Conservation (phyloP, 169 alveolate species). For the Eimeria brunetti region DNA sequence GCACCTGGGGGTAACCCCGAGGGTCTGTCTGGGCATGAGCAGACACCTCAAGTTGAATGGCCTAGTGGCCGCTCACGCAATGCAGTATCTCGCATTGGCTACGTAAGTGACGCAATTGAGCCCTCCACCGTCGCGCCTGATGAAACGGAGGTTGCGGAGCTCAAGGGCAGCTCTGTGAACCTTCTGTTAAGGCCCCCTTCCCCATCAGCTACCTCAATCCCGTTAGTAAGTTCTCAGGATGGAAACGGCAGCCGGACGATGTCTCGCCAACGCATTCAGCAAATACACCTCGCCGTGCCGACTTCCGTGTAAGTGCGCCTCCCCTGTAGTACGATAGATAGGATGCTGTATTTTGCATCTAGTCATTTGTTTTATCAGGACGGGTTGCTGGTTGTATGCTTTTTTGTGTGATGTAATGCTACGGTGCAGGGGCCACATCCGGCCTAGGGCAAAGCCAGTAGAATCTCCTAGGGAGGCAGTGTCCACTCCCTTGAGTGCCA, state of each 20-base stretch:
- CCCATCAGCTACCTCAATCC: not conserved
- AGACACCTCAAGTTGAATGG: not conserved
- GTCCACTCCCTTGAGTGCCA: not conserved
- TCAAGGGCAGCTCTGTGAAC: not conserved
- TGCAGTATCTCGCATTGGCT: conserved; percentile 31
- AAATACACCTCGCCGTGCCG: conserved; percentile 25
- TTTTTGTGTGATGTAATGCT: not conserved
- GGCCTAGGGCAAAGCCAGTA: conserved; percentile 30
- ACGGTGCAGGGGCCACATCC: conserved; percentile 39
- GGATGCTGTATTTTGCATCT: not conserved
- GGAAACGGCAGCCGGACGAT: not conserved
- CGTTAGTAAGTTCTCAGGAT: not conserved
- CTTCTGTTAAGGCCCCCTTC: not conserved
- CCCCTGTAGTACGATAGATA: not conserved
- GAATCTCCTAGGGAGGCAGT: conserved; percentile 11
- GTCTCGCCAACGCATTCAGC: conserved; percentile 55
- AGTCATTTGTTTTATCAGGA: not conserved
- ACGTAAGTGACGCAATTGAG: not conserved
- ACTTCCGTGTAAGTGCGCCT: conserved; percentile 18
- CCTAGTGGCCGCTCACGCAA: conserved; percentile 25
- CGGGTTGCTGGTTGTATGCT: not conserved
- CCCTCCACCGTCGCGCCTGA: not conserved
- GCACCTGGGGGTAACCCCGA: not conserved
- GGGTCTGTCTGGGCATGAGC: not conserved
- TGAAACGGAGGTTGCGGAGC: not conserved